phyloP scores from a whole-genome alignment of 305 asterid species.

The Fraxinus baroniana region DNA sequence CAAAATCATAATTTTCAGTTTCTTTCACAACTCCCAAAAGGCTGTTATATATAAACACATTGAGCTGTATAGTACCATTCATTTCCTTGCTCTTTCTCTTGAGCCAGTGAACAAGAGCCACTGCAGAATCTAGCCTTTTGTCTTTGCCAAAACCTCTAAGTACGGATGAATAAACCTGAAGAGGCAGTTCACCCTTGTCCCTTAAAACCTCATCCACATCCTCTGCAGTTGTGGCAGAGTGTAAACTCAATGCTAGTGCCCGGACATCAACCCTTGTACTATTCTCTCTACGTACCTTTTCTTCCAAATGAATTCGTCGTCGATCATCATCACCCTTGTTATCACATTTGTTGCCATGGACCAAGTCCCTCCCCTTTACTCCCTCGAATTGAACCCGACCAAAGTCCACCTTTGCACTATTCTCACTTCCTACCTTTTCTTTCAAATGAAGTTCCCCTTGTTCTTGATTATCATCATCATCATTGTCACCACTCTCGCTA shows the following conservation, averaged over 20 bases:
- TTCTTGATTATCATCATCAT: background rate
- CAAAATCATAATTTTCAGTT: conserved; percentile 43
- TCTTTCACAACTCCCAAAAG: conserved; percentile 75
- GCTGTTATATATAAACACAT: conserved; percentile 72
- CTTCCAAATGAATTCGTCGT: conserved; percentile 15
- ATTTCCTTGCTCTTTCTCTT: conserved; percentile 53
- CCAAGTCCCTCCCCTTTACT: conserved; percentile 10
- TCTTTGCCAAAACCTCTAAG: conserved; percentile 80
- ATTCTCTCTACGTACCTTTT: conserved; percentile 18
- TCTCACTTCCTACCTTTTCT: background rate
- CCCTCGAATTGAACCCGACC: conserved; percentile 19
- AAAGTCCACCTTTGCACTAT: conserved; percentile 10
- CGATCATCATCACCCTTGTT: conserved; percentile 17
- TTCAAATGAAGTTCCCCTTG: background rate
- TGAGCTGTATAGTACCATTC: conserved; percentile 38
- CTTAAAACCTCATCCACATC: conserved; percentile 69
- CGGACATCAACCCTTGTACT: conserved; percentile 55
- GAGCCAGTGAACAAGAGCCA: conserved; percentile 83
- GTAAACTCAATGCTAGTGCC: conserved; percentile 52
- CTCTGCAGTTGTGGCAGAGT: conserved; percentile 51
- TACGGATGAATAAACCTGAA: conserved; percentile 74
- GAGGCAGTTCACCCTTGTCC: conserved; percentile 60
- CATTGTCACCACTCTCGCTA: background rate
- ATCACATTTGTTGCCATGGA: background rate
- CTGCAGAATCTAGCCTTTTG: conserved; percentile 50